Evolutionary conservation across 164 flowering plant genomes (phyloP).

Genomic region (Paratinospora sagittata): DNA sequence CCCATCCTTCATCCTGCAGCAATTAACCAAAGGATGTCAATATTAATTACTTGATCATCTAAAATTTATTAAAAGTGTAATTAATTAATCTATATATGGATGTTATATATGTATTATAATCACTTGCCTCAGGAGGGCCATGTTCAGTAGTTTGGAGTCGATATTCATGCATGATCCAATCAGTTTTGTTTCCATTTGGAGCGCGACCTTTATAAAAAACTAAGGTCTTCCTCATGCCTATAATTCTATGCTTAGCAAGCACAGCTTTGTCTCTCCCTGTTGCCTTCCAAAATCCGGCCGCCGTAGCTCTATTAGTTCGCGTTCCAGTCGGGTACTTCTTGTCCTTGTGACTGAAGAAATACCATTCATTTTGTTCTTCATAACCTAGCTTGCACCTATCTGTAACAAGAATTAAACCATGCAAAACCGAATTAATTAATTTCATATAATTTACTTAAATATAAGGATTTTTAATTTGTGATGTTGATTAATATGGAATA

Average conservation of each 20-base stretch:
- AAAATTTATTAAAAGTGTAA: too few relatives aligned
- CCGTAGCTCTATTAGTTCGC: constrained; percentile 67
- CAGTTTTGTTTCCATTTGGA: constrained; percentile 65
- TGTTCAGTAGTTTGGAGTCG: constrained; percentile 56
- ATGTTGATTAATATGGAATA: background rate
- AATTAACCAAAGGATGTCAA: too few relatives aligned
- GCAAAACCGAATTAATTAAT: background rate
- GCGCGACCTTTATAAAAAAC: constrained; percentile 83
- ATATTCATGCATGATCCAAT: constrained; percentile 88
- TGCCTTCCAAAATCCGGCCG: constrained; percentile 85
- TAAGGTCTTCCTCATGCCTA: constrained; percentile 83
- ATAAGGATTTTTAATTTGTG: background rate
- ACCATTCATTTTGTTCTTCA: constrained; percentile 71
- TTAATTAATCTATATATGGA: too few relatives aligned
- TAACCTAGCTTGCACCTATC: constrained; percentile 61
- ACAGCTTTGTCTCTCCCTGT: constrained; percentile 82
- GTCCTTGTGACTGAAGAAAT: constrained; percentile 84
- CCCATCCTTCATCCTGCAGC: constrained; percentile 96
- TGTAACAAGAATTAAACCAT: constrained; percentile 20
- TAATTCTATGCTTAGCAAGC: constrained; percentile 45
- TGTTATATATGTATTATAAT: too few relatives aligned
- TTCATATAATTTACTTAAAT: background rate
- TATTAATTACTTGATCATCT: too few relatives aligned
- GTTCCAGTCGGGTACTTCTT: constrained; percentile 80
- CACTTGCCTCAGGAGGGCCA: constrained; percentile 61